Evolutionary conservation across 2,329 filamentous ascomycete species (phyloP), one percentile per base, ranked within the genome.

Genomic region (Xylaria sp.): DNA sequence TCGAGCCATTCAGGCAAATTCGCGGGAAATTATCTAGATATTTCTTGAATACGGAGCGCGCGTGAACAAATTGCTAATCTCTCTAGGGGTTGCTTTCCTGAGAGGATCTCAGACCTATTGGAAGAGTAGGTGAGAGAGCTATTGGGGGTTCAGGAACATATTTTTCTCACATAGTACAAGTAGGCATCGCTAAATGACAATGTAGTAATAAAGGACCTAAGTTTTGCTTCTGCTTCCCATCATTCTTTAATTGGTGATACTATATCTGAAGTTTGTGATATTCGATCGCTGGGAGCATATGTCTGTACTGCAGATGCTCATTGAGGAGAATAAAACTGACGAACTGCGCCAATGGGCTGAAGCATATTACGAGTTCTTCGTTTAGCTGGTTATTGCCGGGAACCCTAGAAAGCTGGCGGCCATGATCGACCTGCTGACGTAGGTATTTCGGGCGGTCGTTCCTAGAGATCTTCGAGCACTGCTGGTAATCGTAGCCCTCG

Each of bases 1-100:
- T 11, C 35, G 55, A 52, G 55, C 55, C 7, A 58, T 58, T n/a
- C 46, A 43, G 48, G 48, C 19, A 3, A 25, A 46, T 11, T 58
- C 55, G 1, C 52, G 23, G n/a, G 55, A 58, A 1, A 58, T 58
- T 8, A 19, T 44, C 13, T 11, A 52, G 46, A 6, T 44, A 33
- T 21, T 58, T 1, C 46, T 58, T n/a, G 46, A 58, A 11, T 38
- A 37, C 19, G 55, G 55, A 2, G 55, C 55, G 6, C 35, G 55
- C 8, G 55, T 58, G 17, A 4, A 58, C 6, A 19, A 19, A 52
- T 52, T 58, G 11, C 55, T 47, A 8, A 44, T 31, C 9, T 47
- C 37, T 11, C 38, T 13, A 23, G 55, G 55, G 21, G 19, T 52
- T 27, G 13, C 47, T 6, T 40, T 33, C 31, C 44, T 56, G 11